Evolutionary conservation across 2,329 filamentous ascomycete species (phyloP).

Genomic region (Coniochaeta pulveracea): DNA sequence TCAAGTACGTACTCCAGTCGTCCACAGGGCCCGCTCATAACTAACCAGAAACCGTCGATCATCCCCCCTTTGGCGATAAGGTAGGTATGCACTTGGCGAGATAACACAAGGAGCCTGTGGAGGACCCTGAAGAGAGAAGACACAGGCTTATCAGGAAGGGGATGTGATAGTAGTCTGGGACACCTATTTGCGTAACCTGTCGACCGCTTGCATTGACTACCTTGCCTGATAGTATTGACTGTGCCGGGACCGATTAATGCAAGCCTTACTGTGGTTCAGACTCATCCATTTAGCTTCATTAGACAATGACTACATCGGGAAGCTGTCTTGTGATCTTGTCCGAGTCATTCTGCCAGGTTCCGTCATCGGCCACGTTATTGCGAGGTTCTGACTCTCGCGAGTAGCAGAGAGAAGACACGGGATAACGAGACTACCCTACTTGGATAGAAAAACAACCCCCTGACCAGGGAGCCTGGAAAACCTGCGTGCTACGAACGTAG

Average conservation of each 20-base stretch:
- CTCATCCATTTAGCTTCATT: not conserved
- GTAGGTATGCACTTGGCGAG: not conserved
- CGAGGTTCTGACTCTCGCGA: not conserved
- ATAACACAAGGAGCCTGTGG: not conserved
- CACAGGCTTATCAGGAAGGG: not conserved
- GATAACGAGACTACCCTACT: too few relatives aligned
- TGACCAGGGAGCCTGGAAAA: too few relatives aligned
- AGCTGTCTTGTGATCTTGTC: not conserved
- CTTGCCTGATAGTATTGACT: too few relatives aligned
- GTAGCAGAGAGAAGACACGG: not conserved
- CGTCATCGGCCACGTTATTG: not conserved
- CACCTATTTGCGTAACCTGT: not conserved
- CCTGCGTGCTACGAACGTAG: not conserved
- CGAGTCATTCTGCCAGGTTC: not conserved
- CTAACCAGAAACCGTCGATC: not conserved
- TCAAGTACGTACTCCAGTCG: too few relatives aligned
- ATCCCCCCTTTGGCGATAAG: slow-evolving; percentile 1
- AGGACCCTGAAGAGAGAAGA: not conserved
- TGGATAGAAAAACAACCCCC: too few relatives aligned
- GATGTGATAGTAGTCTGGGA: not conserved
- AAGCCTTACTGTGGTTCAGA: too few relatives aligned
- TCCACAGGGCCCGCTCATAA: too few relatives aligned
- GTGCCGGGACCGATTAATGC: too few relatives aligned
- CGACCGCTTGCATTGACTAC: not conserved
- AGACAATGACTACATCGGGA: not conserved